phyloP scores from a whole-genome alignment of 2,329 filamentous ascomycete species.

The Cercospora sp. region DNA sequence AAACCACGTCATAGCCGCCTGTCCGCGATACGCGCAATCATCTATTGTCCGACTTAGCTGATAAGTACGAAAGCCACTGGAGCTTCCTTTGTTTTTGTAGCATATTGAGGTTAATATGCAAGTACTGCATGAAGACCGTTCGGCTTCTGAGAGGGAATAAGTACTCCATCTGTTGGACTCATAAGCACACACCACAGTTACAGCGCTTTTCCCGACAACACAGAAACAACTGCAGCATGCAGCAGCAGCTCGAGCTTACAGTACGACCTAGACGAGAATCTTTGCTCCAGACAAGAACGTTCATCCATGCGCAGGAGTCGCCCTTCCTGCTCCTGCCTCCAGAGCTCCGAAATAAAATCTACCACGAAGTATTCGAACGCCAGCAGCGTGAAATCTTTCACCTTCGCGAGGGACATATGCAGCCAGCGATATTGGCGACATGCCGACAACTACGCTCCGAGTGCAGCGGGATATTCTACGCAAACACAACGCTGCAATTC shows the following conservation, averaged over 20 bases:
- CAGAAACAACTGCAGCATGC: neutral
- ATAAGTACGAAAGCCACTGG: neutral
- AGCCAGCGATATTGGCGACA: constrained; percentile 16
- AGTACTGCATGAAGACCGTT: too few relatives aligned
- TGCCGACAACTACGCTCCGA: constrained; percentile 19
- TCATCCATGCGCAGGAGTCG: neutral
- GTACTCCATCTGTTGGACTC: neutral
- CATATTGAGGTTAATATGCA: neutral
- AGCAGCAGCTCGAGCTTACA: neutral
- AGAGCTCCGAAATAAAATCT: constrained; percentile 24
- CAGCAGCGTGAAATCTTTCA: constrained; percentile 10
- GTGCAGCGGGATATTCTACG: constrained; percentile 16
- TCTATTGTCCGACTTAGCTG: neutral
- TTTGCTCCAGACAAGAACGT: neutral
- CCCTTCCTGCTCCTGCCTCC: constrained; percentile 17
- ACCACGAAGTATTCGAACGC: constrained; percentile 11
- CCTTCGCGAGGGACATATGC: constrained; percentile 15
- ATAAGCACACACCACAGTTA: neutral
- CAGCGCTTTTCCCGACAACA: neutral
- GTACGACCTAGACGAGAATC: neutral
- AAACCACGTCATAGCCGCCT: neutral
- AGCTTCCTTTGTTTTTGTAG: neutral
- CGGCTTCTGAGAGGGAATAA: too few relatives aligned
- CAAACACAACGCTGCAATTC: constrained; percentile 24
- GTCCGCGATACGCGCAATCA: constrained; percentile 5